Conservation (phyloP, 148 eudicot genomes). For the Limonium bicolor region DNA sequence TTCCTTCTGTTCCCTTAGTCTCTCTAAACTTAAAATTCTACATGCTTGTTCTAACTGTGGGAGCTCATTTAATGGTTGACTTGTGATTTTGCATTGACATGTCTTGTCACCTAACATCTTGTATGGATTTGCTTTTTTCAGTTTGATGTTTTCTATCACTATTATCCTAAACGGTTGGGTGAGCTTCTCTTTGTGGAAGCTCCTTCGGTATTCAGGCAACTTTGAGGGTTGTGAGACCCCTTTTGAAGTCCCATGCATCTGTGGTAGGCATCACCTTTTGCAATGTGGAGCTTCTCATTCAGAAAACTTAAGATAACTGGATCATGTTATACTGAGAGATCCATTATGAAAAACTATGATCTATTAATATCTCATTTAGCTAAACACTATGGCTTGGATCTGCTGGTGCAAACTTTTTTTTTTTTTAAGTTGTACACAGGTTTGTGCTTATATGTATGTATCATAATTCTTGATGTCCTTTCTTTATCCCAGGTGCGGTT, state of each 20-base stretch:
- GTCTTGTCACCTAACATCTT: not conserved
- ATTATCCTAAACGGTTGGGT: conserved; percentile 78
- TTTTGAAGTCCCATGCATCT: conserved; percentile 69
- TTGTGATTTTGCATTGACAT: not conserved
- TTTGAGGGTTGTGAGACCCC: conserved; percentile 83
- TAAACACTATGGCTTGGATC: not conserved
- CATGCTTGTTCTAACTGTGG: not conserved
- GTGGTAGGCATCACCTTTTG: conserved; percentile 39
- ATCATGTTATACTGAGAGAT: not conserved
- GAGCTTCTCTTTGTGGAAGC: conserved; percentile 85
- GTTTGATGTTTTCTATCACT: conserved; percentile 84
- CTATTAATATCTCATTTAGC: not conserved
- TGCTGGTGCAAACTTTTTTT: not conserved
- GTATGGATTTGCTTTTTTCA: conserved; percentile 19
- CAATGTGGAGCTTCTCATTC: not conserved
- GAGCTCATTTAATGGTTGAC: not conserved
- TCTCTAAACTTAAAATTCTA: not conserved
- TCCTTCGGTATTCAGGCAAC: conserved; percentile 73
- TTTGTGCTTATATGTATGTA: not conserved
- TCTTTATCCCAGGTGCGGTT: conserved; percentile 48
- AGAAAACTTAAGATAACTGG: not conserved
- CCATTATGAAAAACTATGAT: not conserved
- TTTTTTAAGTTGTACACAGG: not conserved
- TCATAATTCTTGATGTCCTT: not conserved
- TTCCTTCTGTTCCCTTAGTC: no score